Conservation (phyloP, 2,329 filamentous ascomycete genomes). For the Sclerotinia spermophila region DNA sequence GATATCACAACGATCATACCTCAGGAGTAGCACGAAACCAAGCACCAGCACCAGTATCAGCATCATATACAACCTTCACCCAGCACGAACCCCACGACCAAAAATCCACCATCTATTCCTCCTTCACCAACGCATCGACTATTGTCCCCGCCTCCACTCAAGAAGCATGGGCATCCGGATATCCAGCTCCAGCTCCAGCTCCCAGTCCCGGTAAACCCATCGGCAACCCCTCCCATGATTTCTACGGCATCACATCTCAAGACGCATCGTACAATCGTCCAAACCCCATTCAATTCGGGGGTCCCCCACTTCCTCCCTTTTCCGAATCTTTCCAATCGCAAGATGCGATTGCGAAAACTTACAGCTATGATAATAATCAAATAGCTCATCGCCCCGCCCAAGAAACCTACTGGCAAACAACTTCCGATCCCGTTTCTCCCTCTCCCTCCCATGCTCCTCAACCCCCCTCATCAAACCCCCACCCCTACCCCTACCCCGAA, state of each 20-base stretch:
- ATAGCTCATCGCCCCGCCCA: slow-evolving; percentile 18
- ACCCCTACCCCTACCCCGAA: neutral
- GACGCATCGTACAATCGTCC: neutral
- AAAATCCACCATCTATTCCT: neutral
- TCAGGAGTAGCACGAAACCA: neutral
- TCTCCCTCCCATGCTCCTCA: no score
- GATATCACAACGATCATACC: neutral
- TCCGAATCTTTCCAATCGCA: neutral
- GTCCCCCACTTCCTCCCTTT: no score
- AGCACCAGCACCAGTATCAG: neutral
- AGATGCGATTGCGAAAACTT: neutral
- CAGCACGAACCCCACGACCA: neutral
- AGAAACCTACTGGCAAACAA: slow-evolving; percentile 23
- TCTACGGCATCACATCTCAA: neutral
- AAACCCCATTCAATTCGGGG: neutral
- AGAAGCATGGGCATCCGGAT: neutral
- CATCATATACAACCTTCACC: neutral
- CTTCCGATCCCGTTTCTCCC: slow-evolving; percentile 17
- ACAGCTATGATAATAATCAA: neutral
- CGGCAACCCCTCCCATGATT: neutral
- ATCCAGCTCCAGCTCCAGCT: neutral
- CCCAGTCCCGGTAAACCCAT: neutral
- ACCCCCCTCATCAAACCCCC: no score
- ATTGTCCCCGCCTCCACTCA: neutral
- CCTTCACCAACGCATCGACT: neutral